Base-by-base conservation (phyloP, 352 stramenopile species). In the Aphanomyces astaci region DNA sequence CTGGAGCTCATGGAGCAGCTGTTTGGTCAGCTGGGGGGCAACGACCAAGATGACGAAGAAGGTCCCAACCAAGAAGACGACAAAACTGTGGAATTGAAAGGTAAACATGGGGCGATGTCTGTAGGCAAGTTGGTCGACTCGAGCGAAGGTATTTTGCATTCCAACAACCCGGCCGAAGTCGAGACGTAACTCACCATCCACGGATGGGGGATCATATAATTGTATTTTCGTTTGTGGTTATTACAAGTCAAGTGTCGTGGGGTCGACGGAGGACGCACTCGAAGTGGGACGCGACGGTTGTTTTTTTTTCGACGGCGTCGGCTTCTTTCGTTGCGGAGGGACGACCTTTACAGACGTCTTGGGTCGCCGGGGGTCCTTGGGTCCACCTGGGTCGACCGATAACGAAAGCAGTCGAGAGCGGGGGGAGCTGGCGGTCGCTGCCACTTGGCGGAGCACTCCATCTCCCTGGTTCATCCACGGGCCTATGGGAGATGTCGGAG, bases 1-100 rank as follows among this genome's bases (percentile, higher is more conserved):
- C 19, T 65, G 32, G 56, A 46, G 9, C 56, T 65, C 56, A 48
- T 30, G 0, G 56, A 65, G 56, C 56, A 65, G 39, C n/a, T 65
- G 17, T 65, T 65, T 53, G 11, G 39, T 7, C 4, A 25, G 2
- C 5, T 31, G 2, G 4, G 19, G 13, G 15, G 3, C 19, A 28
- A 46, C 53, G 53, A 46, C 2, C 32, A 43, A 46, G 19, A 65
- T 33, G n/a, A 36, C 56, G 54, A 63, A 28, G 36, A 3, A 7
- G 30, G 30, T 27, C 2, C 54, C 9, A 49, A 45, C n/a, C 54
- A 49, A 45, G 31, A 63, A 3, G 24, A 63, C 3, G 54, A 63
- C 36, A 36, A 53, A n/a, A n/a, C n/a, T n/a, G n/a, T n/a, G n/a
- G n/a, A n/a, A n/a, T n/a, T n/a, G n/a, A n/a, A n/a, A n/a, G n/a